Evolutionary conservation across 805 yeast genomes (phyloP), one percentile per base, ranked within the genome.

Genomic region (Cyberlindnera xishuangbannaensis): DNA sequence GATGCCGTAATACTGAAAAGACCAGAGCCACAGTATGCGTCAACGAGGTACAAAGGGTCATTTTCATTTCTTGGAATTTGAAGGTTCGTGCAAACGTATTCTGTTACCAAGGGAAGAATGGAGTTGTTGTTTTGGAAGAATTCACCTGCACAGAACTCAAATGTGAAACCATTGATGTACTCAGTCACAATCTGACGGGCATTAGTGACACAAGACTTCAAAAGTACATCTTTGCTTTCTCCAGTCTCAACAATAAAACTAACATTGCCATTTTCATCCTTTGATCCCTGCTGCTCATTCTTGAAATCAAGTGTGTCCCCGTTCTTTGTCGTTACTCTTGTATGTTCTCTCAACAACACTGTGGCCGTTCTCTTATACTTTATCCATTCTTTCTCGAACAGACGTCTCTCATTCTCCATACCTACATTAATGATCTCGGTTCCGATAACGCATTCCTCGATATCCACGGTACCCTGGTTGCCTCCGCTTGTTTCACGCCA

Each of bases 21-120:
- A 0, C 98, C 98, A 4, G 95, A 83, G 2, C 97, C 97, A 67
- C 97, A 88, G 62, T 88, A 88, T 0, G 97, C 95, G 58, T 88
- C 97, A 18, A 88, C 95, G 30, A 88, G 62, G 53, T 78, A 86
- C 49, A 75, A 73, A 19, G 78, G 76, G 19, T 65, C 67, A 6
- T 58, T 62, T 15, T 64, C 65, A 4, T 39, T 40, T 28, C 50
- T 48, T 9, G 67, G 60, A 22, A 75, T 58, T 30, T 65, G 65
- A 33, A 88, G 60, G 50, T 85, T 84, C 7, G 76, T 69, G 39
- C 80, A 73, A 13, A 92, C 98, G 54, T 85, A 88, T 25, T 67
- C 65, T 5, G 95, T 82, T 14, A 92, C 94, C 3, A 65, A 57
- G 3, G 97, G 95, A 41, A 92, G 63, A 17, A 92, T 90, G 15